Conservation (phyloP, 1,284 basidiomycete genomes). For the Apiotrichum akiyoshidainum region DNA sequence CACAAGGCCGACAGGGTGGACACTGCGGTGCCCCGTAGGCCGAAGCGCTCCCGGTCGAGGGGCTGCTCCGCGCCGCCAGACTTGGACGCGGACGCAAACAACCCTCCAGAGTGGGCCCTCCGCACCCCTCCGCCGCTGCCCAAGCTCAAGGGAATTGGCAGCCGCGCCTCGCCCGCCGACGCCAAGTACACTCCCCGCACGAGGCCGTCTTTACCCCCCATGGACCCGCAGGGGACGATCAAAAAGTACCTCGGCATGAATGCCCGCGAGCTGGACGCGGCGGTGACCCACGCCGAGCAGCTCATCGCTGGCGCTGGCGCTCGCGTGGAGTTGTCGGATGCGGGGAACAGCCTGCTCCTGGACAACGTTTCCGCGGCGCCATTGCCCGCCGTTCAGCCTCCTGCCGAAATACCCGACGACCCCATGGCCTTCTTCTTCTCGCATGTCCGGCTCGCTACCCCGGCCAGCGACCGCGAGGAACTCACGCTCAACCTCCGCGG, state of each 20-base stretch:
- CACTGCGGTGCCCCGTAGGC: too few species aligned
- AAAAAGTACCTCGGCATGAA: background rate
- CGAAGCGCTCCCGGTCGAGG: too few species aligned
- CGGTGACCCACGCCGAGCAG: background rate
- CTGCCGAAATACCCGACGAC: background rate
- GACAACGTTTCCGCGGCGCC: background rate
- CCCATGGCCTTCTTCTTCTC: background rate
- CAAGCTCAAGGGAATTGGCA: background rate
- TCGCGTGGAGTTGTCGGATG: background rate
- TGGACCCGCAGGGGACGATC: background rate
- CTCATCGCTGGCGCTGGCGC: background rate
- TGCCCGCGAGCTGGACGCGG: background rate
- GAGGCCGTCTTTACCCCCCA: background rate
- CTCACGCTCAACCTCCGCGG: constrained; percentile 3
- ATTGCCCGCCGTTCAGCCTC: background rate
- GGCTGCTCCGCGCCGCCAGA: too few species aligned
- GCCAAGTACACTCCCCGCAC: too few species aligned
- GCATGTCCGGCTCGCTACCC: constrained; percentile 5
- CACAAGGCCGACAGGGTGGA: too few species aligned
- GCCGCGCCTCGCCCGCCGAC: too few species aligned
- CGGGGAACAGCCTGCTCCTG: background rate
- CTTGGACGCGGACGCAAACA: too few species aligned
- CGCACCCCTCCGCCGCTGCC: too few species aligned
- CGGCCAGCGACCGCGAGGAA: background rate
- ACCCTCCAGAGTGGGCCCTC: too few species aligned